These are phyloP conservation scores for Eucalyptus virginea DNA, from an alignment of 345 rosid species.

Conservation along the genomic window DNA sequence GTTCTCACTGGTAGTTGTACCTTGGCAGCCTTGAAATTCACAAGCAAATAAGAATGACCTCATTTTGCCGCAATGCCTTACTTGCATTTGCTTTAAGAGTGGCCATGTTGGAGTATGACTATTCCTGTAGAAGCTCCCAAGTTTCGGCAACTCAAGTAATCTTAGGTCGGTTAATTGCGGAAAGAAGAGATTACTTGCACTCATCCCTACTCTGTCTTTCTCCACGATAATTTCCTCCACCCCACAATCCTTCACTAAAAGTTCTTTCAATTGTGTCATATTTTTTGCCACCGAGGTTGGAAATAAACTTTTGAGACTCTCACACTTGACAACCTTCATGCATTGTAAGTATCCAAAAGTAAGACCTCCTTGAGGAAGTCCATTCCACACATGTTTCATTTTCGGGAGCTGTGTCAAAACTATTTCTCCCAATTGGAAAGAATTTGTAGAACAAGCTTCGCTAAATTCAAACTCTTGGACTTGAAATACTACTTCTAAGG, in stretches of 20 bases:
- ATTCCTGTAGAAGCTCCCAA: not conserved
- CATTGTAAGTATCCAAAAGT: not conserved
- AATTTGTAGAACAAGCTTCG: fast-evolving
- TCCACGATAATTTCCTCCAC: not conserved
- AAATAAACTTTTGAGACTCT: not conserved
- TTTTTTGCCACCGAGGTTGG: not conserved
- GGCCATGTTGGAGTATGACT: not conserved
- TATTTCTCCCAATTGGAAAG: not conserved
- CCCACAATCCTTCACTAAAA: fast-evolving
- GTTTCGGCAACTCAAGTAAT: not conserved
- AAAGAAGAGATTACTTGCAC: not conserved
- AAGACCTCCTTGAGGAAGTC: not conserved
- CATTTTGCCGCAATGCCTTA: too few relatives aligned
- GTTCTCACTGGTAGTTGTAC: fast-evolving
- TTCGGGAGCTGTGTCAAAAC: fast-evolving
- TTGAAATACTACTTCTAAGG: not conserved
- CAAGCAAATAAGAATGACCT: too few relatives aligned
- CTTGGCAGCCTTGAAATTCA: too few relatives aligned
- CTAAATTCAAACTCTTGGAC: not conserved
- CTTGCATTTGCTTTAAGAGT: not conserved
- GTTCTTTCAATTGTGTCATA: not conserved
- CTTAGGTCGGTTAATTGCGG: not conserved
- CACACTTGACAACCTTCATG: fast-evolving
- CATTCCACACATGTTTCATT: not conserved
- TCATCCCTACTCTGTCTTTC: not conserved